Evolutionary conservation across 2,329 filamentous ascomycete species (phyloP).

Genomic region (Aspergillus flavus): DNA sequence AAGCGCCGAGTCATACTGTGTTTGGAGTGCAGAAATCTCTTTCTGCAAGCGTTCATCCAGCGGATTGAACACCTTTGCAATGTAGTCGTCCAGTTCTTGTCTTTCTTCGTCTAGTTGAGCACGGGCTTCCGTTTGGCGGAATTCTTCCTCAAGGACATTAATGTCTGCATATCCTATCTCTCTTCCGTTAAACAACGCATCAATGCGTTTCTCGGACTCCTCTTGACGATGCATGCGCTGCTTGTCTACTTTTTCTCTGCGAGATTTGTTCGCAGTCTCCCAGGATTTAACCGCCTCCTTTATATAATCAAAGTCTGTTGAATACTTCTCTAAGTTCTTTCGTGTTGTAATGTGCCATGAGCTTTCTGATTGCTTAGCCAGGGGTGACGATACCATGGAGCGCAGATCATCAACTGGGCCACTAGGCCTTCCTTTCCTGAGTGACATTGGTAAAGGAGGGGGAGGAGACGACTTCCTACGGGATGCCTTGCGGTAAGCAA

Average conservation of each 20-base stretch:
- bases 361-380: slow-evolving; percentile 37
- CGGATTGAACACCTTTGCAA: slow-evolving; percentile 53
- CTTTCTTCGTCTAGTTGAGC: slow-evolving; percentile 57
- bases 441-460: slow-evolving; percentile 34
- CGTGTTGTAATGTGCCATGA: slow-evolving; percentile 36
- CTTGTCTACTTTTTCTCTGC: slow-evolving; percentile 49
- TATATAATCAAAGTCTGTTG: slow-evolving; percentile 49
- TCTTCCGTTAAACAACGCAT: slow-evolving; percentile 58
- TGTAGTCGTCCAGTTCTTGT: slow-evolving; percentile 54
- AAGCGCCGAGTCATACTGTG: slow-evolving; percentile 49
- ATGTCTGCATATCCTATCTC: slow-evolving; percentile 62
- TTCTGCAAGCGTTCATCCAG: slow-evolving; percentile 52
- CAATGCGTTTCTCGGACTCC: slow-evolving; percentile 55
- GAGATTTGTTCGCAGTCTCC: slow-evolving; percentile 49
- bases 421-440: slow-evolving; percentile 32
- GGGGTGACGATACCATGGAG: slow-evolving; percentile 36
- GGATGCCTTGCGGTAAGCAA: slow-evolving; percentile 37
- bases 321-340: slow-evolving; percentile 37
- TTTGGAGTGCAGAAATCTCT: slow-evolving; percentile 53
- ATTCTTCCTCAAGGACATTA: slow-evolving; percentile 56
- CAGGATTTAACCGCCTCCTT: slow-evolving; percentile 45
- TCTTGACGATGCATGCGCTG: slow-evolving; percentile 55
- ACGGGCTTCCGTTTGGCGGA: slow-evolving; percentile 55
- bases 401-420: slow-evolving; percentile 38
- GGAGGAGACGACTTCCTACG: slow-evolving; percentile 28